phyloP scores from a whole-genome alignment of 1,139 yeast genomes.

The Nakaseomyces uthaithaninus region DNA sequence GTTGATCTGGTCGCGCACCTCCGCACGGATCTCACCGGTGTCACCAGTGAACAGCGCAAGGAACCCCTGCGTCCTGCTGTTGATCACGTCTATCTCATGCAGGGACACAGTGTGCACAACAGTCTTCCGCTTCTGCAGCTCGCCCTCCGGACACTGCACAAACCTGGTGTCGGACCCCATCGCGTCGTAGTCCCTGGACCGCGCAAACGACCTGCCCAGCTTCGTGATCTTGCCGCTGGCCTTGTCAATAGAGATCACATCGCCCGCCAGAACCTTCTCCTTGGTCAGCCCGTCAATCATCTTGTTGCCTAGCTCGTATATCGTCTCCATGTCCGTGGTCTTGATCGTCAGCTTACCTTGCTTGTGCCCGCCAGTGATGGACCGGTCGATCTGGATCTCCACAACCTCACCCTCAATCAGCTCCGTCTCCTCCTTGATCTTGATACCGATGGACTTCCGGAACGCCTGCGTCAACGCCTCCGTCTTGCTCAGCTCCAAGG shows the following conservation, averaged over 20 bases:
- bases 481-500: slow-evolving; percentile 86
- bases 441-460: slow-evolving; percentile 89
- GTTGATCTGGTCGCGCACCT: slow-evolving; percentile 94
- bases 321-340: slow-evolving; percentile 98
- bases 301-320: slow-evolving; percentile 91
- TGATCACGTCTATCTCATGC: slow-evolving; percentile 96
- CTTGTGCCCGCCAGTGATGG: slow-evolving; percentile 94
- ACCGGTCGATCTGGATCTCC: slow-evolving; percentile 93
- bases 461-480: slow-evolving; percentile 95
- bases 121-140: slow-evolving; percentile 88
- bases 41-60: slow-evolving; percentile 94
- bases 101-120: slow-evolving; percentile 93
- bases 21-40: slow-evolving; percentile 93
- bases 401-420: slow-evolving; percentile 98
- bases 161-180: slow-evolving; percentile 98
- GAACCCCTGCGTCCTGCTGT: slow-evolving; percentile 96
- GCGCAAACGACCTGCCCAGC: slow-evolving; percentile 88
- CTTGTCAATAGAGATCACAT: slow-evolving; percentile 90
- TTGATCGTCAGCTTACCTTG: slow-evolving; percentile 96
- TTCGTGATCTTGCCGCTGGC: slow-evolving; percentile 91
- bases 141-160: slow-evolving; percentile 98
- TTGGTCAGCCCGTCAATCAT: slow-evolving; percentile 95
- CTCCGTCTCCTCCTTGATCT: slow-evolving; percentile 94
- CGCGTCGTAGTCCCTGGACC: slow-evolving; percentile 97
- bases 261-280: slow-evolving; percentile 96